Conservation (phyloP, 495 filamentous ascomycete species). For the Hamigera avellanea region DNA sequence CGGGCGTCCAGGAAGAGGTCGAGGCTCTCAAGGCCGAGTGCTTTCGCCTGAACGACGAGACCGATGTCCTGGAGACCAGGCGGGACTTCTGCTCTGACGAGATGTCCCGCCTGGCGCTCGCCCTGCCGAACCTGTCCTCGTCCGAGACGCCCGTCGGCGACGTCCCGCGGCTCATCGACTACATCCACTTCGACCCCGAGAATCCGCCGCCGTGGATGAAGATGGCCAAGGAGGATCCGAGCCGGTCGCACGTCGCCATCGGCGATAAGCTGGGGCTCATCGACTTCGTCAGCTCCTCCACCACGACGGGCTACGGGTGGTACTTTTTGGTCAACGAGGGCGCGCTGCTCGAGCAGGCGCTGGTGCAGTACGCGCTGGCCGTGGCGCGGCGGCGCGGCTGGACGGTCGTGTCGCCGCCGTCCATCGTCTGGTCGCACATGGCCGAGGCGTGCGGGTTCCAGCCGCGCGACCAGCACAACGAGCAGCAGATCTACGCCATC, state of each 20-base stretch:
- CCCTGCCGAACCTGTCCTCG: conserved; percentile 81
- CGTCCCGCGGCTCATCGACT: conserved; percentile 45
- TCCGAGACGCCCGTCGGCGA: conserved; percentile 60
- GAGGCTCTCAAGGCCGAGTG: conserved; percentile 47
- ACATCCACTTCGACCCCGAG: conserved; percentile 66
- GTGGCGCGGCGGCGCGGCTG: conserved; percentile 61
- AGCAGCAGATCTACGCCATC: conserved; percentile 81
- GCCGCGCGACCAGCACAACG: conserved; percentile 78
- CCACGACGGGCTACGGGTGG: conserved; percentile 88
- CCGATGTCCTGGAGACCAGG: conserved; percentile 45
- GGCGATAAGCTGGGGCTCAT: conserved; percentile 68
- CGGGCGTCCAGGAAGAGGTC: conserved; percentile 10
- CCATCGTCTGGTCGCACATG: conserved; percentile 85
- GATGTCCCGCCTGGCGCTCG: conserved; percentile 62
- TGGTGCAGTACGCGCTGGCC: conserved; percentile 72
- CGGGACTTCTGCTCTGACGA: conserved; percentile 49
- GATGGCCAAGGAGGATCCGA: conserved; percentile 30
- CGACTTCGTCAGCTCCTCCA: conserved; percentile 72
- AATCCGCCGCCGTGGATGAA: conserved; percentile 36
- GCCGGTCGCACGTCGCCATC: conserved; percentile 68
- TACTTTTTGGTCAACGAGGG: conserved; percentile 87
- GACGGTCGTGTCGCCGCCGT: conserved; percentile 69
- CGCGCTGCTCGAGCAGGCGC: conserved; percentile 82
- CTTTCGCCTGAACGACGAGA: conserved; percentile 51
- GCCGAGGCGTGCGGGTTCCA: conserved; percentile 85